Percentiles rank a stretch among this genome's conserved stretches.
Conservation (phyloP, 495 filamentous ascomycete genomes). For the Tuber brumale region DNA sequence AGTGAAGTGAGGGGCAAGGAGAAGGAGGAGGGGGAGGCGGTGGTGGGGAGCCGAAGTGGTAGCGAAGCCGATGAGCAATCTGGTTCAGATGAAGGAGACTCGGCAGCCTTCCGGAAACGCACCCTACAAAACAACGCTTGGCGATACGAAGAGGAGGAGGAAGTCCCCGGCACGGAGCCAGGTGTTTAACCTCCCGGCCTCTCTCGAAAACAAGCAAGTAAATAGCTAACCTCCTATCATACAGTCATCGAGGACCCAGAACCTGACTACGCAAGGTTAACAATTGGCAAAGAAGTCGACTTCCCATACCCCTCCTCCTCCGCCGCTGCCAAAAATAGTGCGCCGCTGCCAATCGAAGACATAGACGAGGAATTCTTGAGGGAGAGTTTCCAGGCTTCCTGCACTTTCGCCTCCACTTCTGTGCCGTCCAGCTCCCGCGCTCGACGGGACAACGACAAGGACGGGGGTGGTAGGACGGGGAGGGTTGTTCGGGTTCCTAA, state of each 20-base stretch:
- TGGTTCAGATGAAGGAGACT: constrained; percentile 41
- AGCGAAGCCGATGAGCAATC: constrained; percentile 42
- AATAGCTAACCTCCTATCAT: not conserved
- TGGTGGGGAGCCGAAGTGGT: constrained; percentile 10
- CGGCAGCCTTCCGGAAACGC: constrained; percentile 32
- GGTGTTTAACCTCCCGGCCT: constrained; percentile 15
- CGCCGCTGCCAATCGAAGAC: constrained; percentile 13
- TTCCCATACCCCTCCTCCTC: constrained; percentile 3
- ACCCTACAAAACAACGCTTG: constrained; percentile 39
- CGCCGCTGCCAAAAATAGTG: constrained; percentile 5
- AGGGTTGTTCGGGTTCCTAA: constrained; percentile 35
- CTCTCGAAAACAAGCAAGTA: not conserved
- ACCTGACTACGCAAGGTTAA: constrained; percentile 38
- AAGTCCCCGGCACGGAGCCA: constrained; percentile 24
- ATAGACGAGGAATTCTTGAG: constrained; percentile 33
- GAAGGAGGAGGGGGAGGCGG: constrained; percentile 39
- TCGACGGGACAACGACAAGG: not conserved
- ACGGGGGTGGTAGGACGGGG: constrained; percentile 12
- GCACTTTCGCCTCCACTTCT: not conserved
- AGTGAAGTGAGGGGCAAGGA: constrained; percentile 40
- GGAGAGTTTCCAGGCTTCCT: constrained; percentile 9
- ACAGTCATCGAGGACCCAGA: constrained; percentile 23
- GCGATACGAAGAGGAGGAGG: constrained; percentile 39
- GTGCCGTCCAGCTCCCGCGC: constrained; percentile 2
- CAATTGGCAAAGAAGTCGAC: constrained; percentile 23